Evolutionary conservation across 768 basidiomycete species (phyloP), one percentile per base, ranked within the genome.

Genomic region (Clavaria fumosa): DNA sequence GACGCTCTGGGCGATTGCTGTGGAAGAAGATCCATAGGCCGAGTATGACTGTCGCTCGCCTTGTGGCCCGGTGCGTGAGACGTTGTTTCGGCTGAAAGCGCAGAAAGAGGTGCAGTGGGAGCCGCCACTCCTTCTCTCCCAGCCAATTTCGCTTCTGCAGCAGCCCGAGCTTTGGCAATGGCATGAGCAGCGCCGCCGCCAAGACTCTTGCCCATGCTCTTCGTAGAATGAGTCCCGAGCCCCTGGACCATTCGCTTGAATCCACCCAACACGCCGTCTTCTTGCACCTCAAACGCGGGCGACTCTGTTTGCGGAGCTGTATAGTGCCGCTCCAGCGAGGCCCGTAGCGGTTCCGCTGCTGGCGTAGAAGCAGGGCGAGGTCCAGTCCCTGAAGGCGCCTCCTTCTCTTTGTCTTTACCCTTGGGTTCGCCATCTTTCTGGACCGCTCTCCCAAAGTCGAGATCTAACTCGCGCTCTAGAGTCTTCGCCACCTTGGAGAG

Each of bases 231-330:
- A 12, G 71, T 62, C 12, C 77, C 76, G 20, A 78, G 59, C 11
- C 66, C 76, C 51, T 79, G 74, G 0, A 84, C 71, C 1, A 74
- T 81, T 49, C 70, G 74, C 58, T 79, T 85, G 35, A 86, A 62
- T 12, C 67, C 60, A 47, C 72, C 69, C 30, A 85, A 63, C 44
- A 78, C 67, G 15, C 67, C 77, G 20, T 63, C 64, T 21, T 45
- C 47, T 20, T 43, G 46, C 23, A 31, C 34, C n/a, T 17, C 11
- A n/a, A 21, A 20, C 10, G 5, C 15, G 21, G 9, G 9, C 10
- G 12, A 14, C 14, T 23, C 12, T 17, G 23, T 15, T 21, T 37
- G 40, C 23, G 23, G 35, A 17, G 35, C 19, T 5, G 18, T 31
- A 7, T 10, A 11, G 10, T 35, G 38, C 7, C 11, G 22, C 3